Base-by-base conservation (phyloP, 441 rosid species). In the Populus hybrid region DNA sequence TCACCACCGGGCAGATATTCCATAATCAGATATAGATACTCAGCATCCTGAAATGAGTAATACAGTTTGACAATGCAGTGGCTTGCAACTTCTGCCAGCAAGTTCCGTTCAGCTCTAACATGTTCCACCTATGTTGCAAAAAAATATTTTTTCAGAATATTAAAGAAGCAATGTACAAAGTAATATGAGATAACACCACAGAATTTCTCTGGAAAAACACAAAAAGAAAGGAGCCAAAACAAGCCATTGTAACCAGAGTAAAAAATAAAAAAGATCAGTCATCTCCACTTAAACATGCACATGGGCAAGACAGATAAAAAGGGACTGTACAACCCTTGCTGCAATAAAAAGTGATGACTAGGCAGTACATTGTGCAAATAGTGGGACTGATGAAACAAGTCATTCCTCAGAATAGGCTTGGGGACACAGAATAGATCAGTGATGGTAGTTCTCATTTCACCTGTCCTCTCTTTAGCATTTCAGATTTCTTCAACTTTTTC, bases 1-100 rank as follows among this genome's bases (percentile, higher is more conserved):
- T 95, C 99, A 83, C 99, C 98, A 82, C 98, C 99, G 30, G 99
- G 99, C 65, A 95, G 94, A 85, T 95, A 95, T 82, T 95, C 98
- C 99, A 95, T 95, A 75, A 95, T 93, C 80, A 95, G 79, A 87
- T 95, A 95, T 26, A 95, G 83, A 86, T 90, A 92, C 76, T 95
- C 99, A 14, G 94, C 83, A 87, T 95, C 99, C 79, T 95, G 99
- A 88, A 95, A 95, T 61, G 99, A 95, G 83, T 93, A 95, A 87
- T 89, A 95, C 79, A 95, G 97, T 83, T 95, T 95, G 81, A 95
- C 98, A 46, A 95, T 95, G 90, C 87, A 95, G 80, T 92, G 98
- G 86, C 99, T 91, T 42, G 91, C 99, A 81, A 95, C 99, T 89
- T 95, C 99, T 23, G 97, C 99, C 84, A 95, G 90, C 82, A 95